These are phyloP conservation scores for Penicillium hordei DNA, from an alignment of 2,329 filamentous ascomycete species.

Conservation along the genomic window DNA sequence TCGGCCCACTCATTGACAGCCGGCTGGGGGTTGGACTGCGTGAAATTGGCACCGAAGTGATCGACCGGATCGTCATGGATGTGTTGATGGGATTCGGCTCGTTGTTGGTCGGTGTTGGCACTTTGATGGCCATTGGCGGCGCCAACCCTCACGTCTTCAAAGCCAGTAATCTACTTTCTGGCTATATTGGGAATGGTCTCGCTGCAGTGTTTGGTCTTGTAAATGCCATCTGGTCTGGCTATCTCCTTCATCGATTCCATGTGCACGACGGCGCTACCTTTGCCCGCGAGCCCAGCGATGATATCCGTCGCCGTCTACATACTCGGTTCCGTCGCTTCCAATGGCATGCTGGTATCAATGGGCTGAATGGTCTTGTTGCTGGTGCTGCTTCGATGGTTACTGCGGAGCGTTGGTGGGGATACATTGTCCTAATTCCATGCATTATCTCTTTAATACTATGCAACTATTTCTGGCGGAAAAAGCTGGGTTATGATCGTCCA, in stretches of 20 bases:
- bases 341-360: slow-evolving; percentile 48
- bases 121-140: slow-evolving; percentile 56
- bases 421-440: slow-evolving; percentile 53
- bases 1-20: slow-evolving; percentile 32
- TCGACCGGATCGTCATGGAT: slow-evolving; percentile 56
- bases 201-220: slow-evolving; percentile 52
- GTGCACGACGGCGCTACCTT: slow-evolving; percentile 32
- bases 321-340: slow-evolving; percentile 45
- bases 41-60: slow-evolving; percentile 53
- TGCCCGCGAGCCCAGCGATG: slow-evolving; percentile 32
- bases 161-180: slow-evolving; percentile 55
- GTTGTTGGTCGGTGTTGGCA: slow-evolving; percentile 53
- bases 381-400: slow-evolving; percentile 54
- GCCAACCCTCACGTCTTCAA: slow-evolving; percentile 44
- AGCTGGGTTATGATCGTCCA: slow-evolving; percentile 50
- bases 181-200: slow-evolving; percentile 56
- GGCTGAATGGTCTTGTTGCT: slow-evolving; percentile 49
- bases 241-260: slow-evolving; percentile 45
- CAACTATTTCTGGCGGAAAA: slow-evolving; percentile 52
- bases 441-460: slow-evolving; percentile 48
- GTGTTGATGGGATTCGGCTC: slow-evolving; percentile 52
- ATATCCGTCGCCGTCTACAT: slow-evolving; percentile 34
- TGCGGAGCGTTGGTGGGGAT: slow-evolving; percentile 54
- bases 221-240: slow-evolving; percentile 52
- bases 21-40: slow-evolving; percentile 49